phyloP scores from a whole-genome alignment of 176 grass and related monocot species.

The Dendrocalamus sinicus region DNA sequence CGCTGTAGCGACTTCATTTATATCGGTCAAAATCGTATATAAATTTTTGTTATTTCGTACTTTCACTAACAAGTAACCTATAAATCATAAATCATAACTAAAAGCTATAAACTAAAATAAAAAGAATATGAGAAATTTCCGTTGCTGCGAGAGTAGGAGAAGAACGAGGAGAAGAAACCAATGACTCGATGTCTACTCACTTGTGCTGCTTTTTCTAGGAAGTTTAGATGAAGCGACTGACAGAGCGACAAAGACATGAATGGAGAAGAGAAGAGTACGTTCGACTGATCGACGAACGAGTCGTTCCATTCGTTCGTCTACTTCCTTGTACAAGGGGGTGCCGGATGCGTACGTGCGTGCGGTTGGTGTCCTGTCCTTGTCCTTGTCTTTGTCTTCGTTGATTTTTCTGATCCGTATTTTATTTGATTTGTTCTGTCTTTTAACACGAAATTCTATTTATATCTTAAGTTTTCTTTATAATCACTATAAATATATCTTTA shows the following conservation, averaged over 20 bases:
- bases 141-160: background rate
- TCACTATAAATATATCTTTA: too few species aligned
- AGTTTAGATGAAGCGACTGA: background rate
- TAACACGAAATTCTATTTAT: too few species aligned
- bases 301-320: background rate
- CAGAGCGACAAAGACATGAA: background rate
- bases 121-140: too few species aligned
- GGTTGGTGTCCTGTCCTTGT: background rate
- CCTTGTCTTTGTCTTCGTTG: background rate
- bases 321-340: background rate
- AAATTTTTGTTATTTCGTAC: too few species aligned
- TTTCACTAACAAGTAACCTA: too few species aligned
- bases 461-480: too few species aligned
- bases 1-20: too few species aligned
- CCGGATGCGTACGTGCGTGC: background rate
- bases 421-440: too few species aligned
- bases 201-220: background rate
- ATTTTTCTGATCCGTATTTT: too few species aligned
- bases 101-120: too few species aligned
- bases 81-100: too few species aligned
- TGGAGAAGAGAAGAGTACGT: background rate
- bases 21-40: too few species aligned
- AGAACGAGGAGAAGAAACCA: background rate
- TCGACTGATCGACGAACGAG: background rate
- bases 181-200: background rate